Conservation (phyloP, 805 yeast genomes). For the Kluyveromyces starmeri region DNA sequence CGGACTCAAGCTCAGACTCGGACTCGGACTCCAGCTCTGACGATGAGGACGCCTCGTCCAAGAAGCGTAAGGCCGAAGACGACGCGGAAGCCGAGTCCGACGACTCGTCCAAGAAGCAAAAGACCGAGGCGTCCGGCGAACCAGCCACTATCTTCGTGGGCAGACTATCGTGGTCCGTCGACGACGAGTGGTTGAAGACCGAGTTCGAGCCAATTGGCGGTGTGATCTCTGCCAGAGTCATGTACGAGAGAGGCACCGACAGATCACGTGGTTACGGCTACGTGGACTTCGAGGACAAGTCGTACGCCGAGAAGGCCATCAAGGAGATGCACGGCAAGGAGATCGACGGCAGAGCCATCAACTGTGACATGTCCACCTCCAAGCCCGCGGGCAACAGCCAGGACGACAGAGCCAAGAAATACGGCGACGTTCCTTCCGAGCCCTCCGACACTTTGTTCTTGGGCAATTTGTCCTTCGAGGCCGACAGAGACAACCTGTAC, state of each 20-base stretch:
- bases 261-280: conserved; percentile 96
- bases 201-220: conserved; percentile 83
- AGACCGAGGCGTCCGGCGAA: conserved; percentile 38
- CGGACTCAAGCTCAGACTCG: conserved; percentile 20
- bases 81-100: conserved; percentile 29
- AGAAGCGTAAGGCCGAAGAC: conserved; percentile 30
- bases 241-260: conserved; percentile 84
- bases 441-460: conserved; percentile 95
- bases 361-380: conserved; percentile 83
- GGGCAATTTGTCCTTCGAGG: conserved; percentile 91
- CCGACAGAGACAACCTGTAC: conserved; percentile 70
- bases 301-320: conserved; percentile 79
- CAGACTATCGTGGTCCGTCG: conserved; percentile 94
- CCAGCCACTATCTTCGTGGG: conserved; percentile 93
- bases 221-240: conserved; percentile 82
- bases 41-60: conserved; percentile 25
- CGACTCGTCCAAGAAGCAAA: conserved; percentile 45
- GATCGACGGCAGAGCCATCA: conserved; percentile 94
- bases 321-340: conserved; percentile 83
- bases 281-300: conserved; percentile 79
- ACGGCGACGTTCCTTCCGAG: conserved; percentile 81
- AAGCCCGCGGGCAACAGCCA: conserved; percentile 57
- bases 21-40: conserved; percentile 27
- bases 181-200: conserved; percentile 84
- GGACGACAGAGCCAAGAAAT: conserved; percentile 76